These are phyloP conservation scores for Eragrostis nindensis DNA, from an alignment of 176 grass and related monocot species.

Conservation along the genomic window DNA sequence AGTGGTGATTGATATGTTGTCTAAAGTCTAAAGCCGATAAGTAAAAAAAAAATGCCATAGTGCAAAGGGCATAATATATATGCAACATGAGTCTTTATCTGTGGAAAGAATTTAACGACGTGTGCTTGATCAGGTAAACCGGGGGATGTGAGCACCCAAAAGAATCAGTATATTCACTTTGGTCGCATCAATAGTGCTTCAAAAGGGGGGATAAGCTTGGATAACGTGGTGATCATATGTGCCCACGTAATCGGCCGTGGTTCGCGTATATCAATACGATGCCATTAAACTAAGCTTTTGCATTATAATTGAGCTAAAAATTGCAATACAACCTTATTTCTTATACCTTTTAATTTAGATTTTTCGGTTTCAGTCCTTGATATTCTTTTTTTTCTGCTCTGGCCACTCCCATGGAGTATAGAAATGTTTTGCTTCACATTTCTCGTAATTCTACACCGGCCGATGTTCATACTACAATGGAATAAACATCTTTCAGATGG, in stretches of 20 bases:
- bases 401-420: too few species aligned
- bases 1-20: not conserved
- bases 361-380: too few species aligned
- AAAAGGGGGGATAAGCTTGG: slow-evolving; percentile 21
- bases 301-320: too few species aligned
- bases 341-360: too few species aligned
- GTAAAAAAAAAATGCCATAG: too few species aligned
- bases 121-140: slow-evolving; percentile 16
- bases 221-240: not conserved
- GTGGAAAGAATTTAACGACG: not conserved
- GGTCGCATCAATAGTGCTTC: not conserved
- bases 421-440: too few species aligned
- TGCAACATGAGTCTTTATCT: not conserved
- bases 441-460: too few species aligned
- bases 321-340: too few species aligned
- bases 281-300: not conserved
- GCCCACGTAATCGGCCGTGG: not conserved
- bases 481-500: too few species aligned
- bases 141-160: slow-evolving; percentile 1
- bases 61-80: too few species aligned
- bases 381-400: too few species aligned
- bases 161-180: slow-evolving; percentile 12
- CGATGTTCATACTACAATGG: too few species aligned
- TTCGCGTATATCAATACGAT: not conserved
- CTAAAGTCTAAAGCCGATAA: not conserved